A percentile compares a stretch with the other conserved stretches of the same genome.
These are phyloP conservation scores for Podospora pseudocomata DNA, from an alignment of 495 filamentous ascomycete species.

Conservation along the genomic window DNA sequence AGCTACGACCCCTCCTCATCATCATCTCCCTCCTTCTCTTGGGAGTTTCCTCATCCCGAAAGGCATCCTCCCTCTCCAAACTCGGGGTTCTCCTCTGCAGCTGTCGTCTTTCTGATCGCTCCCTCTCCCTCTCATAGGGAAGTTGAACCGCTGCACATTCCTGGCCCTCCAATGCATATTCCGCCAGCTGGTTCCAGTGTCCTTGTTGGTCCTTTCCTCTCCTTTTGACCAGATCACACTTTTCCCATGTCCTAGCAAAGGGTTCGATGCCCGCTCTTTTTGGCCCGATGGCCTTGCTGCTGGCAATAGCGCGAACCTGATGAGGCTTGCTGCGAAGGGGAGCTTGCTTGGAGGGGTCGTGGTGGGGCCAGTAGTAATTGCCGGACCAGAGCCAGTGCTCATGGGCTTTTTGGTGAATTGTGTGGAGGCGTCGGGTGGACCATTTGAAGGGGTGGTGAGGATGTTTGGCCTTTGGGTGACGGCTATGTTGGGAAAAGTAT, in stretches of 20 bases:
- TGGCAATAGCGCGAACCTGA: neutral
- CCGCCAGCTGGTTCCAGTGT: neutral
- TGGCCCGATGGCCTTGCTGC: neutral
- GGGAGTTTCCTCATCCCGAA: slow-evolving; percentile 30
- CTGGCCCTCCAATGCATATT: neutral
- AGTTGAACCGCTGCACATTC: neutral
- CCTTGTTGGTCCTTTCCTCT: neutral
- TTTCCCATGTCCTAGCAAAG: neutral
- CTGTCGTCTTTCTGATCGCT: neutral
- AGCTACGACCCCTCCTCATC: neutral
- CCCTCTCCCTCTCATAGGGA: neutral
- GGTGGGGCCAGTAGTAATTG: neutral
- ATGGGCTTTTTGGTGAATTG: neutral
- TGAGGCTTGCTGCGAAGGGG: neutral
- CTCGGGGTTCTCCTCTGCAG: slow-evolving; percentile 28
- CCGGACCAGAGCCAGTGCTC: neutral
- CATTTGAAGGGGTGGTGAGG: slow-evolving; percentile 13
- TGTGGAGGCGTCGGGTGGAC: slow-evolving; percentile 2
- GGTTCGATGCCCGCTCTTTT: neutral
- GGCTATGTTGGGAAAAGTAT: neutral
- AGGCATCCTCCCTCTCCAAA: slow-evolving; percentile 44
- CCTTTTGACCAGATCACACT: neutral
- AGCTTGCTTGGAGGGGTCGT: neutral
- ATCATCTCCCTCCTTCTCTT: slow-evolving; percentile 6
- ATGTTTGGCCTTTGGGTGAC: slow-evolving; percentile 6